Percentiles rank a stretch among this genome's conserved stretches.
phyloP scores from a whole-genome alignment of 2,329 filamentous ascomycete genomes.

The Hypomyces rosellus region DNA sequence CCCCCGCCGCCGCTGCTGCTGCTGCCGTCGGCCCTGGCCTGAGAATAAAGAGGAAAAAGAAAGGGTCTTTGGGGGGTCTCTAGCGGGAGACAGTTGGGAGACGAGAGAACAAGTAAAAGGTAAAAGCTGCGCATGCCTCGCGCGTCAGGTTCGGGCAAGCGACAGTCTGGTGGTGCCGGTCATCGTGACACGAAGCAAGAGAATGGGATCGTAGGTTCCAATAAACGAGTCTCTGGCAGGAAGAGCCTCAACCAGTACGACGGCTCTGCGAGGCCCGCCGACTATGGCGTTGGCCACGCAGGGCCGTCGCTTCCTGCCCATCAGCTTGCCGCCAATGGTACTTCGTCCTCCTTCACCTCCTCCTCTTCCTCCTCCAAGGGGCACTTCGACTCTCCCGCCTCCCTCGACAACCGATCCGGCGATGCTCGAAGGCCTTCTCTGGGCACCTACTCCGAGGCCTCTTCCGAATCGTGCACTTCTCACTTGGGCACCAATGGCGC shows the following conservation, averaged over 20 bases:
- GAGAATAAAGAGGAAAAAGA: conserved; percentile 9
- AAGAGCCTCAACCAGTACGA: conserved; percentile 44
- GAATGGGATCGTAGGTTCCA: conserved; percentile 70
- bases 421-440: conserved; percentile 43
- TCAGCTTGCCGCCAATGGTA: conserved; percentile 23
- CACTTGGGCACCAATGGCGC: conserved; percentile 30
- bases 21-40: conserved; percentile 27
- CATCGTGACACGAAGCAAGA: conserved; percentile 74
- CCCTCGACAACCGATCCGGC: conserved; percentile 33
- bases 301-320: conserved; percentile 22
- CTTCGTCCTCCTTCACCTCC: conserved; percentile 30
- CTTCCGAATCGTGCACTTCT: conserved; percentile 47
- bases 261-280: conserved; percentile 29
- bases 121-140: conserved; percentile 51
- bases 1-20: conserved; percentile 30
- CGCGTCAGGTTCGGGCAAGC: conserved; percentile 52
- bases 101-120: too few species aligned
- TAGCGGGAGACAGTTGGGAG: conserved; percentile 26
- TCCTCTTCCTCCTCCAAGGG: conserved; percentile 27
- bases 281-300: conserved; percentile 25
- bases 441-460: conserved; percentile 47
- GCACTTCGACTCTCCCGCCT: conserved; percentile 10
- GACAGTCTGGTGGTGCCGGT: conserved; percentile 55
- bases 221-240: conserved; percentile 32
- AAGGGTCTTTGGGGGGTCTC: conserved; percentile 28